Evolutionary conservation across 1,139 yeast species (phyloP), one percentile per base, ranked within the genome.

Genomic region (Taphrina confusa): DNA sequence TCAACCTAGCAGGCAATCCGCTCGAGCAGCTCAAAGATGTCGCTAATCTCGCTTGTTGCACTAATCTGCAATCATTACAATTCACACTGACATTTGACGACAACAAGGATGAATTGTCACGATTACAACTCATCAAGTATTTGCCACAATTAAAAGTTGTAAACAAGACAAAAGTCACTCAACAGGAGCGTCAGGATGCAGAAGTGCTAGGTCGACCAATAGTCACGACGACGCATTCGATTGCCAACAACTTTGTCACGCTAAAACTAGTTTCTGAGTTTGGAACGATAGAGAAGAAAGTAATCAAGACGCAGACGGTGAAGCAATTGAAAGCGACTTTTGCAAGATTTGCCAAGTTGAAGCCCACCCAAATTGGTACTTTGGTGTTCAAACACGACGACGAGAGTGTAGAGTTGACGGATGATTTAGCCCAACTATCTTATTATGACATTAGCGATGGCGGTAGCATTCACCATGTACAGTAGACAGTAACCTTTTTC

Each of bases 101-200:
- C 18, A 31, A 47, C 12, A 18, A 20, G 23, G 52, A 47, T 20
- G 52, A 47, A 25, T 2, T 4, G 9, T 31, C 52, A 6, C 52
- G 52, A 11, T 12, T 47, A 33, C 39, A 33, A 11, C 6, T 47
- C 14, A 47, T 47, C 28, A 20, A 34, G 42, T n/a, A n/a, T 20
- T 11, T 42, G 16, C 58, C 58, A 25, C 42, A 31, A 9, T 37
- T 54, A 11, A 27, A 54, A 12, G 33, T 44, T 5, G 18, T 54
- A 25, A 54, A 54, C 27, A 22, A 34, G 14, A 54, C 58, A 4
- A 34, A 34, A 25, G 39, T 54, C 44, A 54, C 58, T 6, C 44
- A 14, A 28, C 58, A 54, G 27, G 58, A 54, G 34, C 51, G 58
- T n/a, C 44, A 54, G 25, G 58, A 54, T 44, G 58, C 58, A n/a